Evolutionary conservation across 2,329 filamentous ascomycete species (phyloP).

Genomic region (Xylariales sp.): DNA sequence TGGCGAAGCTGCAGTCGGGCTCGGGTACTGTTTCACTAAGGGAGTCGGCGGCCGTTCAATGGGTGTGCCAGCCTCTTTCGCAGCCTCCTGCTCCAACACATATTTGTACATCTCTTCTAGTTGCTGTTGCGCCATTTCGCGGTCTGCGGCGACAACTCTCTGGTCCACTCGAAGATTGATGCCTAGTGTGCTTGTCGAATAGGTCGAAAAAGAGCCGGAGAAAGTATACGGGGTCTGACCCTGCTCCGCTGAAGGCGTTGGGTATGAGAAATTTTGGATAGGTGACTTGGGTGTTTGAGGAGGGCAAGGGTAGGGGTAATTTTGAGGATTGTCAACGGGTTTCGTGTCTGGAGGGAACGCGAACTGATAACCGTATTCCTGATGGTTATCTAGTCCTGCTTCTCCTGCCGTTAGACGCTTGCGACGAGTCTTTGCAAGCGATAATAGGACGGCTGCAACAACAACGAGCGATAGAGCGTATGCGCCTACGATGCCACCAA

Average conservation of each 20-base stretch:
- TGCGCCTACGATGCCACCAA: conserved; percentile 84
- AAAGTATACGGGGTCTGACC: conserved; percentile 58
- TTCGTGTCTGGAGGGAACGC: conserved; percentile 42
- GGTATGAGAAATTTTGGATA: conserved; percentile 64
- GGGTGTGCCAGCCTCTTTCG: conserved; percentile 67
- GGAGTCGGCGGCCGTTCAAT: conserved; percentile 59
- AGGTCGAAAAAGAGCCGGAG: conserved; percentile 61
- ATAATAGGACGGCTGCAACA: conserved; percentile 74
- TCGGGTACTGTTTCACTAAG: conserved; percentile 48
- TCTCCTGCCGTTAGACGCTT: conserved; percentile 64
- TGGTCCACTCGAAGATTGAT: conserved; percentile 81
- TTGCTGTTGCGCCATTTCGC: conserved; percentile 79
- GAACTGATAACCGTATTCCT: conserved; percentile 45
- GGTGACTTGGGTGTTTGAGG: conserved; percentile 54
- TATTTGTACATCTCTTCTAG: conserved; percentile 92
- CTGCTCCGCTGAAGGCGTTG: conserved; percentile 52
- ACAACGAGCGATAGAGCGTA: conserved; percentile 83
- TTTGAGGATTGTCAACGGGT: conserved; percentile 35
- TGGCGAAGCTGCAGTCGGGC: conserved; percentile 33
- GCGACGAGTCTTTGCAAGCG: conserved; percentile 67
- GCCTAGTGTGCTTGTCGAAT: conserved; percentile 63
- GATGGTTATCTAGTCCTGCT: conserved; percentile 58
- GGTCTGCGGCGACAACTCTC: conserved; percentile 78
- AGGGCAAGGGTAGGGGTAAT: conserved; percentile 44
- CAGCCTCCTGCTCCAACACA: conserved; percentile 88